Evolutionary conservation across 2,329 filamentous ascomycete genomes (phyloP).

Genomic region (Fusarium scirpi): DNA sequence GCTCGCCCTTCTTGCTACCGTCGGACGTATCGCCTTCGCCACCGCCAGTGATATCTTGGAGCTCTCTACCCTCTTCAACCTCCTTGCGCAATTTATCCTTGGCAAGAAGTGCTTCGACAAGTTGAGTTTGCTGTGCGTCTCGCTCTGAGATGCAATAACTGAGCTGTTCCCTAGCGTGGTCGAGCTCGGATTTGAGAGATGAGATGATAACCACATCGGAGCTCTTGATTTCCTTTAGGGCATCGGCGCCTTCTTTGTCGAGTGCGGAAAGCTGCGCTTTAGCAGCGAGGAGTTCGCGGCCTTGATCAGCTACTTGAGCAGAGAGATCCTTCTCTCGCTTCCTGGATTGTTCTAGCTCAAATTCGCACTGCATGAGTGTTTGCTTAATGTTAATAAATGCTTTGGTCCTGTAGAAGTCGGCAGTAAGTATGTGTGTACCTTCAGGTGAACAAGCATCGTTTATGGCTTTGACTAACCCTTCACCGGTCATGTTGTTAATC

Average conservation of each 20-base stretch:
- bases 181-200: conserved; percentile 69
- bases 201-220: conserved; percentile 69
- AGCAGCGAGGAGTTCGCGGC: conserved; percentile 66
- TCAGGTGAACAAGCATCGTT: conserved; percentile 46
- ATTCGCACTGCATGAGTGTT: conserved; percentile 58
- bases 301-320: conserved; percentile 63
- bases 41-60: conserved; percentile 53
- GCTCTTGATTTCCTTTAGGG: conserved; percentile 68
- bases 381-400: conserved; percentile 65
- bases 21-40: conserved; percentile 53
- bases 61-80: conserved; percentile 60
- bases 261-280: conserved; percentile 67
- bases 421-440: conserved; percentile 57
- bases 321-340: conserved; percentile 59
- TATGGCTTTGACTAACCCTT: conserved; percentile 65
- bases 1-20: conserved; percentile 60
- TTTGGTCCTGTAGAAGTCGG: conserved; percentile 62
- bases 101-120: conserved; percentile 69
- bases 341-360: conserved; percentile 62
- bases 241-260: conserved; percentile 65
- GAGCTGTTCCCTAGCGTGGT: conserved; percentile 65
- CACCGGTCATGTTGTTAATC: conserved; percentile 61
- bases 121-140: conserved; percentile 69
- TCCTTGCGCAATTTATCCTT: conserved; percentile 71
- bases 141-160: conserved; percentile 63